Conservation (phyloP, 345 rosid species). For the Corymbia maculata region DNA sequence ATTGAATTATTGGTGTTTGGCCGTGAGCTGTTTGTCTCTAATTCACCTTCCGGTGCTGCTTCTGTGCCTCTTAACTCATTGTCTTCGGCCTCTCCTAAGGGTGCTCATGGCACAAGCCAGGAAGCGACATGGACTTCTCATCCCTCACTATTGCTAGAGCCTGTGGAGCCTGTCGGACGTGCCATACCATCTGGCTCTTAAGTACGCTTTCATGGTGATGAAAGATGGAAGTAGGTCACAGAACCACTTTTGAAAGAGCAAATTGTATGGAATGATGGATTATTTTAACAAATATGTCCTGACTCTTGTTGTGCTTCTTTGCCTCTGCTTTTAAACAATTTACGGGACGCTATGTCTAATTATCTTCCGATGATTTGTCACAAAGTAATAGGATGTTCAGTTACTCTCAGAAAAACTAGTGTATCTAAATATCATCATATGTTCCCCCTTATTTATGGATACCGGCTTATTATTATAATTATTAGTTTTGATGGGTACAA, state of each 20-base stretch:
- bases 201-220: not conserved
- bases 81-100: conserved; percentile 1
- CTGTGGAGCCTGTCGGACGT: not conserved
- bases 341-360: not conserved
- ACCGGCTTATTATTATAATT: not conserved
- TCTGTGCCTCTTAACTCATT: not conserved
- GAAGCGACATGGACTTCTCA: not conserved
- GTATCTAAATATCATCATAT: not conserved
- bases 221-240: not conserved
- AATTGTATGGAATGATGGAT: not conserved
- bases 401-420: not conserved
- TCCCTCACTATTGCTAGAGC: not conserved
- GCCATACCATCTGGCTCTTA: not conserved
- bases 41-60: conserved; percentile 1
- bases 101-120: not conserved
- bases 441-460: not conserved
- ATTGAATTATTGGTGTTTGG: conserved; percentile 69
- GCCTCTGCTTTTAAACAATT: not conserved
- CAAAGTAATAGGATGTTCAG: not conserved
- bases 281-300: not conserved
- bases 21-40: conserved; percentile 42
- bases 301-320: not conserved
- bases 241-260: not conserved
- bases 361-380: not conserved
- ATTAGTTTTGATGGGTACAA: not conserved